Percentiles rank a stretch among this genome's conserved stretches.
Evolutionary conservation across 1,139 yeast genomes (phyloP).

Genomic region (Yamadazyma spencermartinsiae): DNA sequence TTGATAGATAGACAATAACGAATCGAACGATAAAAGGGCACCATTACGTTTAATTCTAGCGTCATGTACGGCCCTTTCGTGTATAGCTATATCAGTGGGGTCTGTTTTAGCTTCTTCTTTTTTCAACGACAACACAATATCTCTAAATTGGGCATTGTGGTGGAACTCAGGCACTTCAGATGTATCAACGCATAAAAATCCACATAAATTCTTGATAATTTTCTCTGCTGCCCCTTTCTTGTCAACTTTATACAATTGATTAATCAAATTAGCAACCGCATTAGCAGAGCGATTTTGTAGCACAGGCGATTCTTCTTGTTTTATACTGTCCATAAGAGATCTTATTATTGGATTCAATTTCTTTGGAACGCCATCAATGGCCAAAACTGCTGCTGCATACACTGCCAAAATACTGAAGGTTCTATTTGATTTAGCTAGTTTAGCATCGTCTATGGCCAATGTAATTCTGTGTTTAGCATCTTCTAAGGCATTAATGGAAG

Average conservation of each 20-base stretch:
- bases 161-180: slow-evolving; percentile 93
- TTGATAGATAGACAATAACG: slow-evolving; percentile 51
- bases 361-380: slow-evolving; percentile 67
- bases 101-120: slow-evolving; percentile 79
- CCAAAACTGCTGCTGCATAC: slow-evolving; percentile 72
- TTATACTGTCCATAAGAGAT: slow-evolving; percentile 90
- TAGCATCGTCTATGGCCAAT: slow-evolving; percentile 71
- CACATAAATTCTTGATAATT: slow-evolving; percentile 85
- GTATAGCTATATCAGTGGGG: slow-evolving; percentile 62
- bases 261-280: slow-evolving; percentile 66
- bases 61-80: slow-evolving; percentile 64
- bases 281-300: slow-evolving; percentile 73
- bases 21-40: slow-evolving; percentile 70
- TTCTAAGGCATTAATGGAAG: slow-evolving; percentile 72
- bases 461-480: slow-evolving; percentile 73
- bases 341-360: slow-evolving; percentile 88
- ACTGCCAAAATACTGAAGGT: slow-evolving; percentile 68
- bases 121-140: slow-evolving; percentile 67
- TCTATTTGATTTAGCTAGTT: slow-evolving; percentile 53
- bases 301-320: slow-evolving; percentile 65
- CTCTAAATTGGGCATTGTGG: slow-evolving; percentile 59
- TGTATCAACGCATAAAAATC: slow-evolving; percentile 92
- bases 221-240: slow-evolving; percentile 82
- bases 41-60: slow-evolving; percentile 85
- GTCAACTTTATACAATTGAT: slow-evolving; percentile 52